A percentile compares a stretch with the other conserved stretches of the same genome.
These are phyloP conservation scores for Acacia pycnantha DNA, from an alignment of 331 rosid genomes.

Conservation along the genomic window DNA sequence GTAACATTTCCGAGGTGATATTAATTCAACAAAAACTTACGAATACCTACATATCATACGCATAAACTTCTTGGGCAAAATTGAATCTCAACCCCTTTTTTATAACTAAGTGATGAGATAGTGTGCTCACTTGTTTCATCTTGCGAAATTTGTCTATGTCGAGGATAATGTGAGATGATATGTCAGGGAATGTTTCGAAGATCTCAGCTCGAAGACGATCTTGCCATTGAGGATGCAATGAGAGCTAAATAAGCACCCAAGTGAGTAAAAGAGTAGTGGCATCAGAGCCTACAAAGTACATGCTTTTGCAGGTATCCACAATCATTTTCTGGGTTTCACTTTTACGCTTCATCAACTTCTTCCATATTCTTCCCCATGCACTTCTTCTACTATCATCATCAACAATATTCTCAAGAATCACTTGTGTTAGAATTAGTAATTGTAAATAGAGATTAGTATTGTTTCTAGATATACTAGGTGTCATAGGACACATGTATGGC, in stretches of 20 bases:
- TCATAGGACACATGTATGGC: too few relatives aligned
- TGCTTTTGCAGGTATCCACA: conserved; percentile 35
- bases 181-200: conserved; percentile 7
- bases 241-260: conserved; percentile 35
- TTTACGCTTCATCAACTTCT: background rate
- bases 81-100: background rate
- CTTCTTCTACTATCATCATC: background rate
- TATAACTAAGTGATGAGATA: background rate
- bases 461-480: too few relatives aligned
- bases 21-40: too few relatives aligned
- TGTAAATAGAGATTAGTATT: too few relatives aligned
- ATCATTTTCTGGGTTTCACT: background rate
- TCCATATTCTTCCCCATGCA: background rate
- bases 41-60: too few relatives aligned
- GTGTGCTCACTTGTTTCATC: conserved; percentile 28
- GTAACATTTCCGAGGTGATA: too few relatives aligned
- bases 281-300: conserved; percentile 38
- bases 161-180: background rate
- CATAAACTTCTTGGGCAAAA: too few relatives aligned
- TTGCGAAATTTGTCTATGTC: conserved; percentile 34
- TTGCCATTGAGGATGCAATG: conserved; percentile 37
- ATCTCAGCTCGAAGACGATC: conserved; percentile 37
- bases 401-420: conserved; percentile 11
- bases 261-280: conserved; percentile 21
- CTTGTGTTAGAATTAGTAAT: too few relatives aligned